A percentile compares a stretch with the other conserved stretches of the same genome.
Evolutionary conservation across 768 basidiomycete species (phyloP).

Genomic region (Hypsizygus marmoreus): DNA sequence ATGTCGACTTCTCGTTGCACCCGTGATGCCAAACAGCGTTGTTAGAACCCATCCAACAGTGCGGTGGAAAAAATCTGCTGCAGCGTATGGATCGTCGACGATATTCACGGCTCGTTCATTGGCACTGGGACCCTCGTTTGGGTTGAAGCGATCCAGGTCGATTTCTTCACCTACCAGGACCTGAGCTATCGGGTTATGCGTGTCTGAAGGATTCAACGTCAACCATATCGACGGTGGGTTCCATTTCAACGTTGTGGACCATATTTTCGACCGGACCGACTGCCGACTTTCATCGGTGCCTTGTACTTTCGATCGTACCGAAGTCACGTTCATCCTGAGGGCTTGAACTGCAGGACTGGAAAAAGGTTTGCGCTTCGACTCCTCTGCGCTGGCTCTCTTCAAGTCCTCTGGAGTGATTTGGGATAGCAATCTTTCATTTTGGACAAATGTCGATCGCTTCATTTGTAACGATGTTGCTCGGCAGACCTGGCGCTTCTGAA

Average conservation of each 20-base stretch:
- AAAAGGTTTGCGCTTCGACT: background rate
- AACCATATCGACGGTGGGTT: conserved; percentile 33
- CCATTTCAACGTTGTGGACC: background rate
- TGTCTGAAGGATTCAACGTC: conserved; percentile 34
- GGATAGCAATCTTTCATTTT: background rate
- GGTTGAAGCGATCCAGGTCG: conserved; percentile 28
- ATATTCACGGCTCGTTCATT: no score
- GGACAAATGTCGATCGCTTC: background rate
- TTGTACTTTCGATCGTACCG: background rate
- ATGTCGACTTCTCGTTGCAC: no score
- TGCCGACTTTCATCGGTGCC: background rate
- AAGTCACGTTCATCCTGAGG: background rate
- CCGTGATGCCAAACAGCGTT: no score
- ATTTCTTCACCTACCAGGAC: conserved; percentile 38
- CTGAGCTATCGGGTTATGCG: conserved; percentile 36
- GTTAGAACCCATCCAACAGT: no score
- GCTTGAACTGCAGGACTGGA: background rate
- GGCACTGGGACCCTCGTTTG: background rate
- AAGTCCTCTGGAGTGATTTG: background rate
- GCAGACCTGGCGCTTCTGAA: background rate
- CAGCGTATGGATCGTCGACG: no score
- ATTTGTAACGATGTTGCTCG: conserved; percentile 4
- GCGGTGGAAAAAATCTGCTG: no score
- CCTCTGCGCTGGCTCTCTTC: background rate
- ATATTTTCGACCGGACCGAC: background rate